Conservation (phyloP, 345 rosid species). For the Rhodomyrtus tomentosa region DNA sequence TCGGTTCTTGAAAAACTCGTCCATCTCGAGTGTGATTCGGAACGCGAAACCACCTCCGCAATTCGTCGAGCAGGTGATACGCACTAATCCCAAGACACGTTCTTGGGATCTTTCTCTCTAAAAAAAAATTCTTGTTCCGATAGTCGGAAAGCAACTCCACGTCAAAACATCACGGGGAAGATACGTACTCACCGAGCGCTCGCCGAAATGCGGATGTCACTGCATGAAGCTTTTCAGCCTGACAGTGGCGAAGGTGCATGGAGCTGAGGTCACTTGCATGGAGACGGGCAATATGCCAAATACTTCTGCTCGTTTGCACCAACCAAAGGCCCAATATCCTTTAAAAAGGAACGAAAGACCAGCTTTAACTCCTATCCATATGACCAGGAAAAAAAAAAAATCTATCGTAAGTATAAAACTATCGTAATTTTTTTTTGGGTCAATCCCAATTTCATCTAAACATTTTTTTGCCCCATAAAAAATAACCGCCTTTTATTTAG, state of each 20-base stretch:
- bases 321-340: background rate
- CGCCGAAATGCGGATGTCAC: background rate
- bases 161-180: background rate
- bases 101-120: background rate
- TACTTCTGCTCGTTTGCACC: background rate
- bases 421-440: no score
- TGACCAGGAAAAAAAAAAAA: no score
- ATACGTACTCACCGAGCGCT: background rate
- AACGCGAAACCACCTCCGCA: background rate
- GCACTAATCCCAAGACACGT: background rate
- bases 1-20: conserved; percentile 44
- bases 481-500: no score
- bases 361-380: no score
- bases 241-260: background rate
- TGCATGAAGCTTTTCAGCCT: background rate
- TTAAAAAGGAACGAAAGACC: no score
- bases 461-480: no score
- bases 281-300: background rate
- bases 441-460: no score
- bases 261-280: background rate
- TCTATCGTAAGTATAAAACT: no score
- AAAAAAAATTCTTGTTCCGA: background rate
- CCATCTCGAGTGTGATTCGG: background rate
- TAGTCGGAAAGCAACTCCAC: background rate
- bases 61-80: background rate